A percentile compares a stretch with the other conserved stretches of the same genome.
phyloP scores from a whole-genome alignment of 2,329 filamentous ascomycete species.

The Aspergillus udagawae region DNA sequence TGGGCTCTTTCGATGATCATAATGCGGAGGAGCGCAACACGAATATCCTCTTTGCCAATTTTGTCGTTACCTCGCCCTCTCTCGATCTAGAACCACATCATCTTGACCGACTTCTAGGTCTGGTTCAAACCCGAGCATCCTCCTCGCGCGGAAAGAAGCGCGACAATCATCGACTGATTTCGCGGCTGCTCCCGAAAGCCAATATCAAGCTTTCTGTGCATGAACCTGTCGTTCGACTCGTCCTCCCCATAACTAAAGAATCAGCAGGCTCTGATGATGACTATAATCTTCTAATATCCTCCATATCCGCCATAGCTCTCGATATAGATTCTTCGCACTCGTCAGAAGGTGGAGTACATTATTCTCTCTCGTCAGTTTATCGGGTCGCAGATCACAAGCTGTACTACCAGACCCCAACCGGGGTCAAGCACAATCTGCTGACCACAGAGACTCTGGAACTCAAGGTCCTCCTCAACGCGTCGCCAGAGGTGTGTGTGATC shows the following conservation, averaged over 20 bases:
- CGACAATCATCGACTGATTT: constrained; percentile 65
- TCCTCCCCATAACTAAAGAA: constrained; percentile 70
- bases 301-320: constrained; percentile 86
- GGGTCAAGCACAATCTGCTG: constrained; percentile 79
- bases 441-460: constrained; percentile 85
- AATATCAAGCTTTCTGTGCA: constrained; percentile 95
- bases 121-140: constrained; percentile 58
- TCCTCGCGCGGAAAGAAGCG: constrained; percentile 45
- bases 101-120: constrained; percentile 74
- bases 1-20: constrained; percentile 67
- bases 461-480: constrained; percentile 77
- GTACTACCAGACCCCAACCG: constrained; percentile 87
- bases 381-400: constrained; percentile 81
- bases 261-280: constrained; percentile 63
- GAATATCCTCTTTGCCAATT: constrained; percentile 93
- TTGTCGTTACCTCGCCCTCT: constrained; percentile 93
- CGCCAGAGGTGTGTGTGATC: constrained; percentile 79
- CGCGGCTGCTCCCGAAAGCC: constrained; percentile 86
- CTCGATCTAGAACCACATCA: constrained; percentile 90
- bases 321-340: constrained; percentile 97
- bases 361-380: constrained; percentile 77
- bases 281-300: constrained; percentile 92
- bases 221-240: constrained; percentile 87
- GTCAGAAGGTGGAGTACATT: constrained; percentile 75
- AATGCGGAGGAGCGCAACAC: constrained; percentile 83